Base-by-base conservation (phyloP, 2,329 filamentous ascomycete genomes). In the Beauveria bassiana region DNA sequence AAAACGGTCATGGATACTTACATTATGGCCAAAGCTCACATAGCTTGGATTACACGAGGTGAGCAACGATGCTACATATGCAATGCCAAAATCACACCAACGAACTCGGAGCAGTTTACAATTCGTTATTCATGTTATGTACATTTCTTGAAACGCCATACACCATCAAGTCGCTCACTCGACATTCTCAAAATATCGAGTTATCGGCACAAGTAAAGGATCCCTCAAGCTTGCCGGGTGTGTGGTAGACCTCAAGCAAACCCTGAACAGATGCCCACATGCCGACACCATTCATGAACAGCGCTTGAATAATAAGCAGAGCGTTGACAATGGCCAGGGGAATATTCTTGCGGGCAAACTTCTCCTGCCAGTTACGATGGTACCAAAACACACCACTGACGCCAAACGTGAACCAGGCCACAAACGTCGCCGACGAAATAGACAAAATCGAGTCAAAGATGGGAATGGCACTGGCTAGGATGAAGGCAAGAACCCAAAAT, bases 381-480 rank as follows among this genome's bases (percentile, higher is more conserved):
- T 74, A 70, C 73, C 72, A 74, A 62, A 72, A 72, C 49, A 74
- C 65, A 63, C 66, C 71, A 56, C 68, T 70, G 67, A 74, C 68
- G 58, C 73, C 72, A 65, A 74, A 74, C 31, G 72, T 73, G 64
- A 72, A 73, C 72, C 72, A 74, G 0, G 72, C 71, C 55, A 74
- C 70, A 63, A 72, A 71, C 31, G 71, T 72, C 16, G 73, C 72
- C 5, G 70, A 72, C 26, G 73, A 70, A 47, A 75, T 73, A 34
- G 70, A 69, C 45, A 75, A 61, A 66, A 75, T 74, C 10, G 72
- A 74, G 66, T 74, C 70, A 63, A 75, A 75, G 49, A 74, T 67
- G 58, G 73, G 73, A 61, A 75, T 72, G 38, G 72, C 71, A 64
- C 71, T 73, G 65, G 72, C 73, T 34, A 75, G 63, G 61, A 73